A percentile compares a stretch with the other conserved stretches of the same genome.
phyloP scores from a whole-genome alignment of 2,329 filamentous ascomycete genomes.

The Aspergillus sclerotialis region DNA sequence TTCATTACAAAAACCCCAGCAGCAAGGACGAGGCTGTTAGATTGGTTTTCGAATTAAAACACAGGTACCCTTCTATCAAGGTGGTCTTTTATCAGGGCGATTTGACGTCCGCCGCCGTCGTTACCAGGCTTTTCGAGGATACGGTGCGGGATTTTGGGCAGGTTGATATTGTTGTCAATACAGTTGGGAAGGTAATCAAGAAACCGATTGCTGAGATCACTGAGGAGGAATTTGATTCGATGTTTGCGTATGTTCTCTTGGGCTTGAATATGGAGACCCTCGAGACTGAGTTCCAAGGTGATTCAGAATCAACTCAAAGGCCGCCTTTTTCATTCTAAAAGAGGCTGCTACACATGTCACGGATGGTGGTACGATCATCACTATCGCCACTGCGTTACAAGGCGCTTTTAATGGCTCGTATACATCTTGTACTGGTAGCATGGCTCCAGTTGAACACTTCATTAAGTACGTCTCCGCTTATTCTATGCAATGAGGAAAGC shows the following conservation, averaged over 20 bases:
- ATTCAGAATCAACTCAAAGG: conserved; percentile 40
- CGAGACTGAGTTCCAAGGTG: neutral
- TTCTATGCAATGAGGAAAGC: neutral
- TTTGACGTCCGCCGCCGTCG: conserved; percentile 34
- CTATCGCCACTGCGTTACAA: conserved; percentile 39
- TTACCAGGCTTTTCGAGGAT: conserved; percentile 36
- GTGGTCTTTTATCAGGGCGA: conserved; percentile 39
- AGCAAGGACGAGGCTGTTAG: conserved; percentile 31
- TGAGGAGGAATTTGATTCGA: conserved; percentile 42
- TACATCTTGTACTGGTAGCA: conserved; percentile 44
- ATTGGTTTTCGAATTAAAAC: conserved; percentile 31
- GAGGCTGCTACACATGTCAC: conserved; percentile 36
- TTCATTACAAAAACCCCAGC: conserved; percentile 37
- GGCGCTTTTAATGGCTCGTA: conserved; percentile 42
- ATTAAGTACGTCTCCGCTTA: conserved; percentile 39
- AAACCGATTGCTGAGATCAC: conserved; percentile 39
- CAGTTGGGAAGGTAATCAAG: conserved; percentile 45
- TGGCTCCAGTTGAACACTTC: conserved; percentile 56
- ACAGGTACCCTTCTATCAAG: conserved; percentile 24
- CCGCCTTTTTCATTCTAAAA: conserved; percentile 41
- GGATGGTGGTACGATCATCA: conserved; percentile 43
- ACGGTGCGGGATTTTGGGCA: conserved; percentile 37
- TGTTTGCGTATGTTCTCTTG: conserved; percentile 39
- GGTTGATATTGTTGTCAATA: conserved; percentile 47
- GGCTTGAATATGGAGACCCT: neutral